These are phyloP conservation scores for Cadophora malorum DNA, from an alignment of 2,329 filamentous ascomycete species.

Conservation along the genomic window DNA sequence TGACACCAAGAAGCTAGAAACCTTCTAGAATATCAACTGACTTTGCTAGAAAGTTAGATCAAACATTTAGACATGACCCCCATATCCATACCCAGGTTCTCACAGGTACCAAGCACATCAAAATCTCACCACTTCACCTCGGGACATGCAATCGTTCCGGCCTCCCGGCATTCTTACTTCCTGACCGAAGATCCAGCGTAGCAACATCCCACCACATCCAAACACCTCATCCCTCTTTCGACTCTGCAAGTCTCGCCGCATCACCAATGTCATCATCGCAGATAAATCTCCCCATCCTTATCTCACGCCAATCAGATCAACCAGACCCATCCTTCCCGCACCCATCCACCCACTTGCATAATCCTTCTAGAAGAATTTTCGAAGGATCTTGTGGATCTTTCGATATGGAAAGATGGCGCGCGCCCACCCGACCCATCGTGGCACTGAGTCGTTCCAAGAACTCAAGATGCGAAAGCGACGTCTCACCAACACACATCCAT, in stretches of 20 bases:
- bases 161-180: neutral
- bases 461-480: neutral
- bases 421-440: neutral
- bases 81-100: neutral
- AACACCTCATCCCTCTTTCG: neutral
- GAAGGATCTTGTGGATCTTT: neutral
- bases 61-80: neutral
- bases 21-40: neutral
- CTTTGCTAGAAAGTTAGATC: neutral
- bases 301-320: neutral
- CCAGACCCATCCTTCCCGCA: neutral
- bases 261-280: neutral
- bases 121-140: constrained; percentile 2
- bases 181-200: neutral
- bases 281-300: neutral
- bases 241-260: neutral
- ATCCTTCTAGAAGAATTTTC: constrained; percentile 4
- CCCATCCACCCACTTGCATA: neutral
- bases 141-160: neutral
- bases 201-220: neutral
- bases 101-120: neutral
- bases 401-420: neutral
- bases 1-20: constrained; percentile 1
- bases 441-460: neutral
- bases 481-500: neutral